phyloP scores from a whole-genome alignment of 768 basidiomycete genomes.

The Termitomyces sp. region DNA sequence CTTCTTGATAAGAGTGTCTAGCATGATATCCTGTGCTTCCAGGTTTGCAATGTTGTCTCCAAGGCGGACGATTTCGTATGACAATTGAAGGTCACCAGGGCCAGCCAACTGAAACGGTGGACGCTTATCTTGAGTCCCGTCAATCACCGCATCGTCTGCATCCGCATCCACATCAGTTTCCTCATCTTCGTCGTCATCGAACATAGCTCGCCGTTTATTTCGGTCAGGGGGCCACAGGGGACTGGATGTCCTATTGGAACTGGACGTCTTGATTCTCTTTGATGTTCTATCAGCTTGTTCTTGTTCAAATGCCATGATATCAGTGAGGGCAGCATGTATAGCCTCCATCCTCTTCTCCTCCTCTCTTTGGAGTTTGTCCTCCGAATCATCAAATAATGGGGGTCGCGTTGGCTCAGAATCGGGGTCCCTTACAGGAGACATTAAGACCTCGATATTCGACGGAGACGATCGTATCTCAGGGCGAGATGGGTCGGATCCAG shows the following conservation, averaged over 20 bases:
- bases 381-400: constrained; percentile 79
- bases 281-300: constrained; percentile 26
- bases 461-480: constrained; percentile 24
- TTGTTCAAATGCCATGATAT: constrained; percentile 88
- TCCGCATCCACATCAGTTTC: constrained; percentile 40
- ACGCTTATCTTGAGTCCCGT: constrained; percentile 38
- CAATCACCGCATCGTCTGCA: constrained; percentile 36
- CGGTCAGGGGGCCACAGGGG: constrained; percentile 1
- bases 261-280: neutral
- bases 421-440: constrained; percentile 61
- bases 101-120: constrained; percentile 72
- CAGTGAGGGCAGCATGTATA: constrained; percentile 92
- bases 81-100: constrained; percentile 86
- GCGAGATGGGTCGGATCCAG: constrained; percentile 19
- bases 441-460: constrained; percentile 77
- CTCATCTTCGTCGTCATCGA: constrained; percentile 39
- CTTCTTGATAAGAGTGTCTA: constrained; percentile 88
- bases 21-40: constrained; percentile 76
- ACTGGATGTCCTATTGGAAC: constrained; percentile 5
- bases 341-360: constrained; percentile 91
- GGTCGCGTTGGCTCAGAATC: constrained; percentile 56
- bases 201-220: constrained; percentile 27
- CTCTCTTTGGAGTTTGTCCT: constrained; percentile 63
- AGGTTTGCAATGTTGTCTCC: constrained; percentile 71
- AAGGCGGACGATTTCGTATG: constrained; percentile 81